These are phyloP conservation scores for Lenzites betulinus DNA, from an alignment of 768 basidiomycete genomes.

Conservation along the genomic window DNA sequence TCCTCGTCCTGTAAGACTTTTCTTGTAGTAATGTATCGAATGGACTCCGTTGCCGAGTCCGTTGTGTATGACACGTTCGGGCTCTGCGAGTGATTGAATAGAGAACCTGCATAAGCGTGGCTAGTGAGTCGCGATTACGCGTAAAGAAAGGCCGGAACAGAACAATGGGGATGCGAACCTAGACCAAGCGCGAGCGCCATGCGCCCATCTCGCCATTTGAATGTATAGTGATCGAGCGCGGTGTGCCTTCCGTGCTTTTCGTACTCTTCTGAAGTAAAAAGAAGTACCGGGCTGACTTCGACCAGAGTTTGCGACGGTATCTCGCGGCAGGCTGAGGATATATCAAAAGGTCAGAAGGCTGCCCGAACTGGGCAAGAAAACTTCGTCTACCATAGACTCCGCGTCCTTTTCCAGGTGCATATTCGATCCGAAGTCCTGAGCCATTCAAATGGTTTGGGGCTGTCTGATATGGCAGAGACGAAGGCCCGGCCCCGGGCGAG, in stretches of 20 bases:
- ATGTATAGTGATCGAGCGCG: constrained; percentile 73
- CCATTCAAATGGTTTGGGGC: constrained; percentile 43
- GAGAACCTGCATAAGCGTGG: constrained; percentile 52
- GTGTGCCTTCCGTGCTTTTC: constrained; percentile 61
- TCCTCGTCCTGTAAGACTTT: constrained; percentile 64
- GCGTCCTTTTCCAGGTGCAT: constrained; percentile 52
- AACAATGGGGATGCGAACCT: constrained; percentile 46
- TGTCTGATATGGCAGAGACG: neutral
- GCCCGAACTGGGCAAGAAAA: too few relatives aligned
- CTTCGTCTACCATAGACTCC: constrained; percentile 60
- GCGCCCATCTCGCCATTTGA: constrained; percentile 70
- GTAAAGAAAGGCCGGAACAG: too few relatives aligned
- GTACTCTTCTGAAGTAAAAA: constrained; percentile 74
- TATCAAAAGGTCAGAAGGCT: too few relatives aligned
- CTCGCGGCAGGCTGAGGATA: constrained; percentile 44
- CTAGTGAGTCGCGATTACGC: too few relatives aligned
- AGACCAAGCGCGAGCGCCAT: constrained; percentile 82
- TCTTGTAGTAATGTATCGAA: constrained; percentile 60
- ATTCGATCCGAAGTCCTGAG: constrained; percentile 50
- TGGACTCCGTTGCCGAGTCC: constrained; percentile 55
- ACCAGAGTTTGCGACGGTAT: constrained; percentile 68
- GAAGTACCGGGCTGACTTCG: constrained; percentile 84
- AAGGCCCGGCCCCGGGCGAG: neutral
- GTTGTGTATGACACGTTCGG: constrained; percentile 73
- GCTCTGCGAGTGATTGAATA: constrained; percentile 74